Percentiles rank a stretch among this genome's conserved stretches.
Evolutionary conservation across 1,284 basidiomycete species (phyloP).

Genomic region (Ceratobasidium theobromae): DNA sequence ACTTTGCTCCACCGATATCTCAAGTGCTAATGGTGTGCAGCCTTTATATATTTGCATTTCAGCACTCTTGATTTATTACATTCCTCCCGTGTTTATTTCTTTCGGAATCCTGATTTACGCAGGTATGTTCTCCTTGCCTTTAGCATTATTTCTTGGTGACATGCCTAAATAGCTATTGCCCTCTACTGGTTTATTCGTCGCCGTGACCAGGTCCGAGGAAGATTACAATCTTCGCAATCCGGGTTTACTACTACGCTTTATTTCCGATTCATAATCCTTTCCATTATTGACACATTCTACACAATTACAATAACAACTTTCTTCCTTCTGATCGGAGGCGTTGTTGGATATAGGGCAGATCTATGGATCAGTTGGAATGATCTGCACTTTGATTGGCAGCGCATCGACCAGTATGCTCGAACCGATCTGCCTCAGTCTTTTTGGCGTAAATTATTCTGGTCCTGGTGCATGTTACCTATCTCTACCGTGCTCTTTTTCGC

Average conservation of each 20-base stretch:
- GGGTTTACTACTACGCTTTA: slow-evolving; percentile 53
- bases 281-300: slow-evolving; percentile 47
- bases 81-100: slow-evolving; percentile 56
- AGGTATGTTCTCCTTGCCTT: slow-evolving; percentile 35
- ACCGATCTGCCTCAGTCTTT: slow-evolving; percentile 20
- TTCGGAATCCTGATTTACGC: slow-evolving; percentile 39
- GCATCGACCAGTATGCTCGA: slow-evolving; percentile 35
- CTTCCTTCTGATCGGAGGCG: slow-evolving; percentile 29
- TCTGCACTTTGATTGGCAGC: slow-evolving; percentile 41
- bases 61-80: slow-evolving; percentile 57
- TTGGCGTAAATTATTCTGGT: slow-evolving; percentile 15
- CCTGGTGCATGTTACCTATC: slow-evolving; percentile 38
- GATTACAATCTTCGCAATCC: slow-evolving; percentile 40
- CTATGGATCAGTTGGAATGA: slow-evolving; percentile 42
- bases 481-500: slow-evolving; percentile 44
- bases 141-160: slow-evolving; percentile 38
- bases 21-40: background rate
- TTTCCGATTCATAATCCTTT: slow-evolving; percentile 56
- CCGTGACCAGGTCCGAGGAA: slow-evolving; percentile 41
- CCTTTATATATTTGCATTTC: slow-evolving; percentile 56
- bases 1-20: too few relatives aligned
- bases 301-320: slow-evolving; percentile 38
- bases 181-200: slow-evolving; percentile 42
- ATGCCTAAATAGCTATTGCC: slow-evolving; percentile 43
- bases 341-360: slow-evolving; percentile 28